Base-by-base conservation (phyloP, 1,139 yeast species). In the Scheffersomyces parashehatae region DNA sequence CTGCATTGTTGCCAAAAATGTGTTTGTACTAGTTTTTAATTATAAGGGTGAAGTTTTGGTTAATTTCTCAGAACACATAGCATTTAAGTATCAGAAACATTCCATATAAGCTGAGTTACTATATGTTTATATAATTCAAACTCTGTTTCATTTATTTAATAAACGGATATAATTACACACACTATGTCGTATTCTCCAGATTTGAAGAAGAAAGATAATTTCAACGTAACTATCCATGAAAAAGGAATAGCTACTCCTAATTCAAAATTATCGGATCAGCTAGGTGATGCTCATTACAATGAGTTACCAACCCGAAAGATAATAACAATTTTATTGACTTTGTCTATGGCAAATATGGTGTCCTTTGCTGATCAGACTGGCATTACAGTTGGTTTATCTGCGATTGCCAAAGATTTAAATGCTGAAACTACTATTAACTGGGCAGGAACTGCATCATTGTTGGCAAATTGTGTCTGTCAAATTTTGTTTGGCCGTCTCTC, bases 401-500 rank as follows among this genome's bases (percentile, higher is more conserved):
- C 62, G 4, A 73, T 75, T 20, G 73, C 70, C 0, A 48, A 62
- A 20, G 75, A 70, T 31, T 56, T 75, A 34, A 45, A 60, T 32
- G 68, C 76, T 1, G 60, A 67, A 36, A 55, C 61, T 12, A 64
- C 77, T 2, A 71, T 73, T 34, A 68, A 68, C 47, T 76, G 81
- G 81, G 74, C 75, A 0, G 77, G 77, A 26, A 70, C 79, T 0
- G 65, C 79, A 2, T 67, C 75, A 6, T 58, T 75, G 35, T 66
- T 75, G 42, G 73, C 77, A n/a, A 75, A 73, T 49, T 60, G 77
- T 3, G 74, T 70, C 32, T 73, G 70, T 44, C 75, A 69, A 51
- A 74, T 70, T 32, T 59, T 65, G 30, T 75, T 59, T 48, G 79
- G 71, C 12, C 56, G 73, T 47, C 56, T 66, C 41, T 70, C 79